Conservation (phyloP, 2,329 filamentous ascomycete species). For the Neoarthrinium moseri region DNA sequence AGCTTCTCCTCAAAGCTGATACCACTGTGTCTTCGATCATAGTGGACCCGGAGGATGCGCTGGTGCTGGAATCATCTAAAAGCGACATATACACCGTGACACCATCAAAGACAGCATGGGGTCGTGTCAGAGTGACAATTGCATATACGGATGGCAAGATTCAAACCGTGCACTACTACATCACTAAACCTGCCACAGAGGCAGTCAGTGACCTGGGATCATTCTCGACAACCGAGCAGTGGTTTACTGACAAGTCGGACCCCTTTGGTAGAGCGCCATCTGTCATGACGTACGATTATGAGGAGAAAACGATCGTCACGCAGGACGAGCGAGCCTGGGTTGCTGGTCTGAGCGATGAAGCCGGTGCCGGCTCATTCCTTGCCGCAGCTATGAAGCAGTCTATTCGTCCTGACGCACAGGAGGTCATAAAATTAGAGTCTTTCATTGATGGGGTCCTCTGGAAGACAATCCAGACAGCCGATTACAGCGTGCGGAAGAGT, state of each 20-base stretch:
- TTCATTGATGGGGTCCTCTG: conserved; percentile 53
- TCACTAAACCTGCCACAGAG: conserved; percentile 46
- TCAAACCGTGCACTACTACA: conserved; percentile 56
- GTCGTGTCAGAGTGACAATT: conserved; percentile 46
- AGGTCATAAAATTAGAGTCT: conserved; percentile 51
- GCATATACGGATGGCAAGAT: conserved; percentile 43
- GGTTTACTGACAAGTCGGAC: conserved; percentile 49
- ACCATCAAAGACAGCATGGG: conserved; percentile 43
- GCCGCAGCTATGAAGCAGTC: conserved; percentile 55
- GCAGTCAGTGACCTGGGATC: conserved; percentile 44
- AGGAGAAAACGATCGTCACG: conserved; percentile 37
- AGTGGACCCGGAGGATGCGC: conserved; percentile 33
- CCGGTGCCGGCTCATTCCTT: conserved; percentile 54
- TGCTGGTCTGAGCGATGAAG: conserved; percentile 59
- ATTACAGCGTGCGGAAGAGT: conserved; percentile 52
- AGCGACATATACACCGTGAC: conserved; percentile 39
- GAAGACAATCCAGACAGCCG: conserved; percentile 43
- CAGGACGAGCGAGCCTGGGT: conserved; percentile 56
- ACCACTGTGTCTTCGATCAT: conserved; percentile 38
- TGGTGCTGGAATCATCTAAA: conserved; percentile 30
- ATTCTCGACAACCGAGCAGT: conserved; percentile 54
- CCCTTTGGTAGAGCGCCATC: conserved; percentile 54
- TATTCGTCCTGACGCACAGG: conserved; percentile 44
- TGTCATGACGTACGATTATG: conserved; percentile 57
- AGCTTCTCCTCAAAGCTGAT: conserved; percentile 42